These are phyloP conservation scores for Gleditsia sinensis DNA, from an alignment of 306 rosid species.

Conservation along the genomic window DNA sequence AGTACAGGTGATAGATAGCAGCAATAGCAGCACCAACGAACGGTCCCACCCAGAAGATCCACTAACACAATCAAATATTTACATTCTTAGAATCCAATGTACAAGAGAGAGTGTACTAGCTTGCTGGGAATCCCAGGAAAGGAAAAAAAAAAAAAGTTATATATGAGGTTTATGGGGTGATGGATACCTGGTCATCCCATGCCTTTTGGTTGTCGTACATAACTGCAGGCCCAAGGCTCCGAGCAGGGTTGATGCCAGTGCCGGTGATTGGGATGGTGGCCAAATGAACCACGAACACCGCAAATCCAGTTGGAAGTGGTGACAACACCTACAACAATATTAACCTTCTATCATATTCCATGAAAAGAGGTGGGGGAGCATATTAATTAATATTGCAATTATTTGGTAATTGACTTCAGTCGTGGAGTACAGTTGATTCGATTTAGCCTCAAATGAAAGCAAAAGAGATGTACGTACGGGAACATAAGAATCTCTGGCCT, in stretches of 20 bases:
- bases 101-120: background rate
- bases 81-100: background rate
- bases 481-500: background rate
- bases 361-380: background rate
- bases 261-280: too few relatives aligned
- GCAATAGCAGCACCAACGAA: background rate
- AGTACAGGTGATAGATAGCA: background rate
- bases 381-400: too few relatives aligned
- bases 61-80: background rate
- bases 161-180: too few relatives aligned
- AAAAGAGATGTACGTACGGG: background rate
- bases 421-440: too few relatives aligned
- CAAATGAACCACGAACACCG: too few relatives aligned
- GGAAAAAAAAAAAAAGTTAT: too few relatives aligned
- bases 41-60: background rate
- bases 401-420: too few relatives aligned
- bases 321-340: background rate
- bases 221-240: background rate
- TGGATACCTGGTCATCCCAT: background rate
- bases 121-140: background rate
- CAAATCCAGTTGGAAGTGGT: background rate
- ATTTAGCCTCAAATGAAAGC: background rate
- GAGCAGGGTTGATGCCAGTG: too few relatives aligned
- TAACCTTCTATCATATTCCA: too few relatives aligned
- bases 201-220: background rate